Conservation (phyloP, 805 yeast genomes). For the Sungouiella thailandica region DNA sequence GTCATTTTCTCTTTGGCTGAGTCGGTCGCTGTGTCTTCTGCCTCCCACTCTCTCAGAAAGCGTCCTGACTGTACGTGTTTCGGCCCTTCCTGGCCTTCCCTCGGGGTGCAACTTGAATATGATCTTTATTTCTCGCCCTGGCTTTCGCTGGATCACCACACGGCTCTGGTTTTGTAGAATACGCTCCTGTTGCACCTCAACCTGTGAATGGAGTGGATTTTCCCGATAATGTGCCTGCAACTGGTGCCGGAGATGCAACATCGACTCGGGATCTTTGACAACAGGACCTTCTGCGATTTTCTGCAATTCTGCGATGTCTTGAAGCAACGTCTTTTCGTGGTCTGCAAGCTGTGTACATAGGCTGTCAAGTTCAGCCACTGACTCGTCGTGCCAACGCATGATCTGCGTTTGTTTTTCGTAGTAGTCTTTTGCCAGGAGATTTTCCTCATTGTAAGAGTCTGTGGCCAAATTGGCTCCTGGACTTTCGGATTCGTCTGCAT, state of each 20-base stretch:
- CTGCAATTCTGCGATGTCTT: slow-evolving; percentile 24
- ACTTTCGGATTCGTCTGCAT: background rate
- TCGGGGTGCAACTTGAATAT: slow-evolving; percentile 14
- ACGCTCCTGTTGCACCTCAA: slow-evolving; percentile 30
- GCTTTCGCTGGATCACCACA: slow-evolving; percentile 9
- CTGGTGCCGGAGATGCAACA: slow-evolving; percentile 22
- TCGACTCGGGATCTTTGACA: slow-evolving; percentile 5
- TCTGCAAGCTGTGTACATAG: slow-evolving; percentile 27
- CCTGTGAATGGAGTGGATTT: slow-evolving; percentile 33
- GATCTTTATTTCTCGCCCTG: slow-evolving; percentile 10
- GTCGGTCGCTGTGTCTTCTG: too few relatives aligned
- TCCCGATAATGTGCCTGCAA: slow-evolving; percentile 29
- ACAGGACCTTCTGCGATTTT: slow-evolving; percentile 8
- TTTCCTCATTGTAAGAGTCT: too few relatives aligned
- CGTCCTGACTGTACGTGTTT: too few relatives aligned
- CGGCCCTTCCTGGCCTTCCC: too few relatives aligned
- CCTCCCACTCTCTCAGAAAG: too few relatives aligned
- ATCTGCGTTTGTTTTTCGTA: slow-evolving; percentile 3
- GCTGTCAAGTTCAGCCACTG: slow-evolving; percentile 13
- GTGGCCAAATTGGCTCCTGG: too few relatives aligned
- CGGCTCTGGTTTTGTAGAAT: slow-evolving; percentile 10
- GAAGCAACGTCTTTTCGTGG: slow-evolving; percentile 21
- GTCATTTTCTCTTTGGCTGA: too few relatives aligned
- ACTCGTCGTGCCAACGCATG: slow-evolving; percentile 7
- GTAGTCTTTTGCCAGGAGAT: slow-evolving; percentile 2